Base-by-base conservation (phyloP, 257 asterid species). In the Osmanthus fragrans region DNA sequence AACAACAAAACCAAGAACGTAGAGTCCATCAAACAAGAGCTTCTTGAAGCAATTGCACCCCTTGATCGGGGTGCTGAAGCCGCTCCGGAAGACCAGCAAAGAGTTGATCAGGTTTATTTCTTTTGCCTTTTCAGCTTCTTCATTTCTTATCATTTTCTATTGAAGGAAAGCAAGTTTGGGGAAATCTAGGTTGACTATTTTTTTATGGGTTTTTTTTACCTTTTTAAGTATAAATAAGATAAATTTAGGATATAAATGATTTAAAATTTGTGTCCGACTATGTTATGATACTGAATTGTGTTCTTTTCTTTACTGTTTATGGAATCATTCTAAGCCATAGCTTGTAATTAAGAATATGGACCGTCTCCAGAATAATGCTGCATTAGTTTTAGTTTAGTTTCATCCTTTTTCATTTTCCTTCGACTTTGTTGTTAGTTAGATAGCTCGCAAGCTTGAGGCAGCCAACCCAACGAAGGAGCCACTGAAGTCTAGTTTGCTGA, bases 11-110 rank as follows among this genome's bases (percentile, higher is more conserved):
- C 84, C 16, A 89, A 85, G 80, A 92, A 74, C n/a, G 82, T 89
- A 0, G 91, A 86, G 25, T 75, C 87, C 77, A 80, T 92, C 25
- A 94, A 94, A 70, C 82, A 89, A 64, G 91, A 94, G 83, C 97
- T 94, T 72, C 92, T 94, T 0, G 91, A 91, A 21, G 97, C 99
- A 82, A 88, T 94, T 75, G 89, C 83, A 0, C 90, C 97, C 51
- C 96, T 94, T 68, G 95, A 92, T 85, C 94, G 99, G 32, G 99
- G 99, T 0, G 97, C 97, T 11, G 97, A 90, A 12, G 97, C 99
- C 80, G 83, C 96, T 73, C 91, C 94, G 29, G 85, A 94, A 71
- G 97, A 94, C 49, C 97, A 91, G 80, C 74, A 90, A 77, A 73
- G 37, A 0, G 80, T 94, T 71, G 95, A 94, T 77, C 83, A 76